Base-by-base conservation (phyloP, 352 stramenopile genomes). In the Bremia lactucae region DNA sequence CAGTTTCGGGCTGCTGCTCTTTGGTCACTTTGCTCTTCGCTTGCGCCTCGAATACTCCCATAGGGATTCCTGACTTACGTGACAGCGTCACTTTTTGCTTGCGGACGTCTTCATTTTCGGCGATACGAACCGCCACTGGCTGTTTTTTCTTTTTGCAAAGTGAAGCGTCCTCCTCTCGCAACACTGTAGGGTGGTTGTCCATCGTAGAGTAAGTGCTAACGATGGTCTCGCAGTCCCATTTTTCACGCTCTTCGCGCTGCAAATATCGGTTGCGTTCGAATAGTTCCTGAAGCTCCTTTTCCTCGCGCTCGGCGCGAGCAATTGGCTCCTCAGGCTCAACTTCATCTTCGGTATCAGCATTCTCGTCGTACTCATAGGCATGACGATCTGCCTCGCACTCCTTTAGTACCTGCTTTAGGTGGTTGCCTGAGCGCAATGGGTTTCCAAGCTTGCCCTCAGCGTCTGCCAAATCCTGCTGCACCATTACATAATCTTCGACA, bases 141-240 rank as follows among this genome's bases (percentile, higher is more conserved):
- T 61, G 55, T 52, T 66, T 72, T 49, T 93, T 95, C 46, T 83
- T 90, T 49, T 93, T 95, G 46, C 83, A 86, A 35, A 68, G 68
- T n/a, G 60, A 59, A 25, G 62, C 44, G 4, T 40, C 46, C 37
- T 83, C 65, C 41, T 92, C 77, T 28, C 69, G 68, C 43, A 98
- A 80, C 6, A 97, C 53, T 6, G 83, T 96, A 18, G 96, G 96
- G 65, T 98, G 96, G 72, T 99, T 98, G 63, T 98, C 95, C 52
- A 98, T 45, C 56, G 96, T 98, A 22, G 90, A 97, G 71, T 98
- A 98, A 28, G 95, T 98, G 45, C 91, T 97, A 41, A 98, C 71
- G 42, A 99, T 97, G 33, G 89, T 97, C 62, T 98, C 94, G 51
- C 86, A 97, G 68, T 99, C 96, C 95, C 95, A 98, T 49, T 76